Evolutionary conservation across 2,329 filamentous ascomycete species (phyloP), one percentile per base, ranked within the genome.

Genomic region (Venturia oleaginea): DNA sequence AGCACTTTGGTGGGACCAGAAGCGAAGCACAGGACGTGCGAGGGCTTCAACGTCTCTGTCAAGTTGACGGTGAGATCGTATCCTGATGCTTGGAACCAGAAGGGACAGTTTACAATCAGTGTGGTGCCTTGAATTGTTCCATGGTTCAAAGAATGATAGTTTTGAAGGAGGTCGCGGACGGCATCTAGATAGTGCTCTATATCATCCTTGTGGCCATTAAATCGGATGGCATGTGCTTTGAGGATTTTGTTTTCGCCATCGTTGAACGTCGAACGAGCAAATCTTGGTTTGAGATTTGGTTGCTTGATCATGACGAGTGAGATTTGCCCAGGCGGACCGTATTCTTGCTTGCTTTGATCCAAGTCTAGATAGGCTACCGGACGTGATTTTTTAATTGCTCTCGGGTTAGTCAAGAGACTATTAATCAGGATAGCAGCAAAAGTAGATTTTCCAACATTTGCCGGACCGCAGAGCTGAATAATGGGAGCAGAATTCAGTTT

Each of bases 61-160:
- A 62, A 32, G 27, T 51, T 54, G 30, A 48, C 61, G 27, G 37
- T 48, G 15, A 62, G 61, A 37, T 62, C 61, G 19, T 37, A 46
- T 10, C 42, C 61, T 19, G 46, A 62, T 10, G 34, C 61, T 54
- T 62, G 61, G 34, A 27, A 62, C 61, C 61, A 62, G n/a, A 43
- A 22, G 15, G 61, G 61, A 37, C 61, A 62, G 15, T 37, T 51
- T 1, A 54, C 43, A 37, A 62, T 54, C 34, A 62, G 42, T 10
- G 61, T 17, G n/a, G 42, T 7, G 43, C 17, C 42, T 54, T 30
- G 42, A 11, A 7, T 10, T 40, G 10, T 22, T 17, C 24, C 22
- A 1, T 8, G 15, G 7, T 17, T 30, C 13, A 38, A 32, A 62
- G 24, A 51, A 7, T 54, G 34, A 22, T 62, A 54, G 38, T 51